Evolutionary conservation across 192 early-diverging fungal species (phyloP), one percentile per base, ranked within the genome.

Genomic region (Backusella sp.): DNA sequence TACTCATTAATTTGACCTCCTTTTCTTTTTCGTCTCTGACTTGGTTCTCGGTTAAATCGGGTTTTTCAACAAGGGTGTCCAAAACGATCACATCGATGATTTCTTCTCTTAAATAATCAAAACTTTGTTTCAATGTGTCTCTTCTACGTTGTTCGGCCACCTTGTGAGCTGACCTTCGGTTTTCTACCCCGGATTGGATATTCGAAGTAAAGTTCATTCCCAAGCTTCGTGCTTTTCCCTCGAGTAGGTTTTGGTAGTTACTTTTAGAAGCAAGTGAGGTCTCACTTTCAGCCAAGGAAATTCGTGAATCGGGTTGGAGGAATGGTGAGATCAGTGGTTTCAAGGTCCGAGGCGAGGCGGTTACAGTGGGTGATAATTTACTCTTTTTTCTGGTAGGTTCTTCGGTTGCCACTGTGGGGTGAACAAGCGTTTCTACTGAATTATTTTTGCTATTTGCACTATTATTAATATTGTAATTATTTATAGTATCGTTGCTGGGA

Each of bases 81-180:
- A 36, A 35, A 68, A 77, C 91, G 32, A 89, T 79, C 17, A 94
- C 86, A 12, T 88, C 86, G 7, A 93, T 93, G 36, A 98, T 78
- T 44, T 94, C 83, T 6, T 80, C 68, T 59, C 88, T 81, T n/a
- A 99, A 83, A 19, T 90, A 86, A 41, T 98, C 95, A 82, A 99
- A 99, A 53, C 91, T 93, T 49, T 92, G 84, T 71, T 98, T 98
- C 0, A 99, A 86, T 49, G 93, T 93, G 76, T 99, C 98, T 23
- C 98, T 87, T n/a, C 98, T 92, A 77, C 92, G 91, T 82, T 99
- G 98, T 80, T 99, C 98, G 1, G 96, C 96, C 49, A 94, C 91
- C 83, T 97, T 97, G 84, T 98, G 96, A 23, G 90, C 91, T 8
- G 91, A 93, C 15, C 91, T 90, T 5, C 95, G 89, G 3, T 88